Conservation (phyloP, 2,329 filamentous ascomycete species). For the Teratosphaeria pseudoeucalypti region DNA sequence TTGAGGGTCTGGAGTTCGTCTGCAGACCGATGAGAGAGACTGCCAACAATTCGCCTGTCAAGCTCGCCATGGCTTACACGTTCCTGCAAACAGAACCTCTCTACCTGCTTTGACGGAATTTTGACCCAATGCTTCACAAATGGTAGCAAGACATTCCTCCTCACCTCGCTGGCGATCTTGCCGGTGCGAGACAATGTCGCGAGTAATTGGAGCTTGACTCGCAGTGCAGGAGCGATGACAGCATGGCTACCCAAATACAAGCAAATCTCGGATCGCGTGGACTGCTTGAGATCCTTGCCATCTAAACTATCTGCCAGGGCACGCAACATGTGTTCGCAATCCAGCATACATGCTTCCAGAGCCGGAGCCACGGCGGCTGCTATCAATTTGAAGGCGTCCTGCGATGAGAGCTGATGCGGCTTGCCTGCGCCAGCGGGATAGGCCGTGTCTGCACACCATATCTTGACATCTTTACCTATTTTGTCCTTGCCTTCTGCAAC, state of each 20-base stretch:
- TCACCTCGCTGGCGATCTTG: slow-evolving; percentile 61
- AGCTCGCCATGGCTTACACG: slow-evolving; percentile 15
- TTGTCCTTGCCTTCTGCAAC: not conserved
- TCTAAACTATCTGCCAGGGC: slow-evolving; percentile 49
- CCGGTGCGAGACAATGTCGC: slow-evolving; percentile 59
- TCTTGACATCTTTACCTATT: slow-evolving; percentile 3
- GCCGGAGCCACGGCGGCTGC: slow-evolving; percentile 59
- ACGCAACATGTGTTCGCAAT: slow-evolving; percentile 58
- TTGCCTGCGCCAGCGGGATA: slow-evolving; percentile 48
- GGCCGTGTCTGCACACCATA: slow-evolving; percentile 50
- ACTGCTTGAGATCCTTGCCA: slow-evolving; percentile 44
- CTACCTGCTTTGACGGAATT: slow-evolving; percentile 43
- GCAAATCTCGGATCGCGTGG: slow-evolving; percentile 54
- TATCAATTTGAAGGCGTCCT: slow-evolving; percentile 52
- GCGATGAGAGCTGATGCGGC: slow-evolving; percentile 48
- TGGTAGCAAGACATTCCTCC: slow-evolving; percentile 68
- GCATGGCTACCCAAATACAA: slow-evolving; percentile 65
- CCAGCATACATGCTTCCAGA: slow-evolving; percentile 78
- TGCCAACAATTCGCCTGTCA: slow-evolving; percentile 43
- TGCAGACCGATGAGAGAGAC: slow-evolving; percentile 46
- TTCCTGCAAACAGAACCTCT: not conserved
- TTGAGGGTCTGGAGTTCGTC: slow-evolving; percentile 48
- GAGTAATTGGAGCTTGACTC: slow-evolving; percentile 63
- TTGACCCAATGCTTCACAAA: slow-evolving; percentile 59
- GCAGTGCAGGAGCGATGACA: slow-evolving; percentile 55